Conservation (phyloP, 768 basidiomycete genomes). For the Amanita rimosa region DNA sequence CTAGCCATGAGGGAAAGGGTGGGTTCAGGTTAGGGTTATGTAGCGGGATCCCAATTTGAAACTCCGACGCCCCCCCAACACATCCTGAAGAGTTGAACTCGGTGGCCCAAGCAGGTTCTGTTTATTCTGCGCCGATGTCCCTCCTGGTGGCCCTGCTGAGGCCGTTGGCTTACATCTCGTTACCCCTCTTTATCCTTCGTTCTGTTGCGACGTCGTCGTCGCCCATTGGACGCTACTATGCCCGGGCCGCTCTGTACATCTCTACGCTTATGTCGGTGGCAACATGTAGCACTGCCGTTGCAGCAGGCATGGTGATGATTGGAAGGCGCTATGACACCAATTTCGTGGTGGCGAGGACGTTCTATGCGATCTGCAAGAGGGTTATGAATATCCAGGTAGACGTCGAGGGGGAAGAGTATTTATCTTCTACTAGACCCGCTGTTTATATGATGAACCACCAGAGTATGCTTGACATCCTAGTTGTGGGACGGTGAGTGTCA, state of each 20-base stretch:
- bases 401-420: slow-evolving; percentile 80
- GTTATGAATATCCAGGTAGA: slow-evolving; percentile 57
- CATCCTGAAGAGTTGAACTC: background rate
- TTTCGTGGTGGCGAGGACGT: slow-evolving; percentile 70
- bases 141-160: slow-evolving; percentile 29
- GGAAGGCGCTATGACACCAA: slow-evolving; percentile 76
- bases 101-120: too few relatives aligned
- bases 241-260: slow-evolving; percentile 61
- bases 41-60: background rate
- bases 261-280: slow-evolving; percentile 61
- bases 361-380: slow-evolving; percentile 59
- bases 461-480: slow-evolving; percentile 82
- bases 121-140: slow-evolving; percentile 39
- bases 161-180: slow-evolving; percentile 66
- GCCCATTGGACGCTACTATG: slow-evolving; percentile 56
- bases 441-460: slow-evolving; percentile 88
- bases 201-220: slow-evolving; percentile 47
- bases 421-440: slow-evolving; percentile 50
- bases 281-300: slow-evolving; percentile 59
- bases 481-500: slow-evolving; percentile 58
- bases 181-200: slow-evolving; percentile 58
- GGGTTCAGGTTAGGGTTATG: background rate
- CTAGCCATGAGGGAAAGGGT: background rate
- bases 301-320: slow-evolving; percentile 50
- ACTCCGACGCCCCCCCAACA: background rate